Conservation (phyloP, 1,284 basidiomycete species). For the Athelia psychrophila region DNA sequence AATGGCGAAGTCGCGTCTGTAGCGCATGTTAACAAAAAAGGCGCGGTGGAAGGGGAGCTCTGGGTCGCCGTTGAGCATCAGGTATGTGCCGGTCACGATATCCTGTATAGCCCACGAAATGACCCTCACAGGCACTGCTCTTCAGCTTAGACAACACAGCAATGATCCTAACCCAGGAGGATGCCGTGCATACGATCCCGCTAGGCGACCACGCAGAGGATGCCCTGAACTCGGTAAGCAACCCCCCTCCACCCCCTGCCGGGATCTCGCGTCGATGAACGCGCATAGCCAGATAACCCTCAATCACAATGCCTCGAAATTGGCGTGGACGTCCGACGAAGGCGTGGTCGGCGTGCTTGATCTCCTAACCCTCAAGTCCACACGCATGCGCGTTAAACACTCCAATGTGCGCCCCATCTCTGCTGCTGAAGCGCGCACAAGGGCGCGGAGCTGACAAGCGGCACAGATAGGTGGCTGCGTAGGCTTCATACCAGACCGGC, state of each 20-base stretch:
- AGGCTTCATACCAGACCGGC: constrained; percentile 65
- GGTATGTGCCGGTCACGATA: constrained; percentile 35
- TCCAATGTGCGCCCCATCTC: constrained; percentile 45
- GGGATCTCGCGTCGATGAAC: constrained; percentile 13
- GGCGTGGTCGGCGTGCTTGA: constrained; percentile 67
- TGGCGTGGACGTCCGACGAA: constrained; percentile 69
- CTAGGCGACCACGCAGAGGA: constrained; percentile 55
- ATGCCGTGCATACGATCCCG: constrained; percentile 42
- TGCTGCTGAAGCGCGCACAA: constrained; percentile 4
- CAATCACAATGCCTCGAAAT: constrained; percentile 48
- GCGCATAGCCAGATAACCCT: constrained; percentile 56
- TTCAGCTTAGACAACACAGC: constrained; percentile 44
- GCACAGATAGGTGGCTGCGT: constrained; percentile 65
- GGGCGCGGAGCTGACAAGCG: constrained; percentile 9
- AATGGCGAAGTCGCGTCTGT: constrained; percentile 60
- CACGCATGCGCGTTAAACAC: constrained; percentile 61
- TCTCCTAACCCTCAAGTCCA: constrained; percentile 40
- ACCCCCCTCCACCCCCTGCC: constrained; percentile 1
- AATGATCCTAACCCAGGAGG: constrained; percentile 45
- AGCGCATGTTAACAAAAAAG: constrained; percentile 37
- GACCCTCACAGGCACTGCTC: constrained; percentile 30
- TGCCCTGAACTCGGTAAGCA: constrained; percentile 63
- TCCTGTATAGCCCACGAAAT: constrained; percentile 6
- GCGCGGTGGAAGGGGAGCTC: constrained; percentile 25
- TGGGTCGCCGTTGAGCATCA: constrained; percentile 62